Percentiles rank a stretch among this genome's conserved stretches.
phyloP scores from a whole-genome alignment of 2,329 filamentous ascomycete genomes.

The Cladosporium sp. region DNA sequence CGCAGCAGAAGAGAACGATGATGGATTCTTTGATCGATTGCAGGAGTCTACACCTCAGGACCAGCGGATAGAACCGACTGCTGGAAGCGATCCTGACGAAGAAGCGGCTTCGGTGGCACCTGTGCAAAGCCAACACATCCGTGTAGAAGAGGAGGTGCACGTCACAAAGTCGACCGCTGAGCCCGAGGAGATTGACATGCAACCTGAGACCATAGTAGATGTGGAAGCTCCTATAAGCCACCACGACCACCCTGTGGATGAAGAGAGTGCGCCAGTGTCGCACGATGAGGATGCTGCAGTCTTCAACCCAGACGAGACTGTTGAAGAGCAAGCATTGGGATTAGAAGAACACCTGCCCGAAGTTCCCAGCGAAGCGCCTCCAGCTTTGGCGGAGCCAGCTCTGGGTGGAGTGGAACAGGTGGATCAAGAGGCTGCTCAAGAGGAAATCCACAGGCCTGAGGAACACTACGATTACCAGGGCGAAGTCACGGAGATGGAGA shows the following conservation, averaged over 20 bases:
- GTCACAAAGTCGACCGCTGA: slow-evolving; percentile 15
- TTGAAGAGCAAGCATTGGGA: slow-evolving; percentile 29
- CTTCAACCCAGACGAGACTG: slow-evolving; percentile 29
- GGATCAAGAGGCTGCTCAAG: background rate
- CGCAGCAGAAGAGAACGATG: slow-evolving; percentile 30
- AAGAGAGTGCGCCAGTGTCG: slow-evolving; percentile 1
- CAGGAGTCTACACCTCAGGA: slow-evolving; percentile 32
- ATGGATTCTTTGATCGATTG: slow-evolving; percentile 43
- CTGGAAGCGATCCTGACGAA: background rate
- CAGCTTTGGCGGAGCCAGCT: slow-evolving; percentile 21
- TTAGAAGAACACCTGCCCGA: slow-evolving; percentile 29
- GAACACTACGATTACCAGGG: slow-evolving; percentile 52
- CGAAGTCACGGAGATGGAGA: slow-evolving; percentile 47
- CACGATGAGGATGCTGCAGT: slow-evolving; percentile 31
- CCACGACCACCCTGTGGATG: slow-evolving; percentile 15
- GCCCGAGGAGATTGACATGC: slow-evolving; percentile 22
- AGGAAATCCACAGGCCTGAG: slow-evolving; percentile 25
- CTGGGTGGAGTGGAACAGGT: slow-evolving; percentile 22
- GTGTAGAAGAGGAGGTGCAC: slow-evolving; percentile 20
- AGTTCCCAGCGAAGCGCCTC: slow-evolving; percentile 21
- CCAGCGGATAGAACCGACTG: background rate
- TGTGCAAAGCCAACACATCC: slow-evolving; percentile 23
- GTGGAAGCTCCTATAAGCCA: slow-evolving; percentile 23
- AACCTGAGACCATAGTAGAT: slow-evolving; percentile 22
- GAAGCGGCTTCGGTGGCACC: slow-evolving; percentile 10